Percentiles rank a stretch among this genome's conserved stretches.
phyloP scores from a whole-genome alignment of 1,284 basidiomycete genomes.

The Moesziomyces antarcticus region DNA sequence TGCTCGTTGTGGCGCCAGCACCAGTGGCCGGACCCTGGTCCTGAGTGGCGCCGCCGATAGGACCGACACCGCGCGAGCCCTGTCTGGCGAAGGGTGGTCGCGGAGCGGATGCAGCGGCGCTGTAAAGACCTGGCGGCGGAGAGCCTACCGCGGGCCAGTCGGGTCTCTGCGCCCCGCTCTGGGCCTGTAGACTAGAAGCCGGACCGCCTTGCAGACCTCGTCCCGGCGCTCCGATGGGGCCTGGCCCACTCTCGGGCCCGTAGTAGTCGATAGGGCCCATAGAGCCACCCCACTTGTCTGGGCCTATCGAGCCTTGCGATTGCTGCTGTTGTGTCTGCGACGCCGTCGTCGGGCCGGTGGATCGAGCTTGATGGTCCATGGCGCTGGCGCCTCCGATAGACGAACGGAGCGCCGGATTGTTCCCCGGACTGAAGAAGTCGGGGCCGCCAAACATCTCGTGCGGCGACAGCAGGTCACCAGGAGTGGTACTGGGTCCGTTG shows the following conservation, averaged over 20 bases:
- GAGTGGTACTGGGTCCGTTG: conserved; percentile 13
- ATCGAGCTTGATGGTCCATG: conserved; percentile 10
- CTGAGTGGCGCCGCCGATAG: conserved; percentile 5
- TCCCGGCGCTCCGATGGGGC: conserved; percentile 18
- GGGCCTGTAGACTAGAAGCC: conserved; percentile 10
- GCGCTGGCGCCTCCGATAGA: conserved; percentile 8
- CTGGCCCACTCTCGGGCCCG: conserved; percentile 36
- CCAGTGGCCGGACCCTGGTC: conserved; percentile 9
- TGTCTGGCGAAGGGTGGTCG: conserved; percentile 40
- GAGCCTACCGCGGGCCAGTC: conserved; percentile 55
- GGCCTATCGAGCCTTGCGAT: conserved; percentile 10
- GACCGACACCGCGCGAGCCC: conserved; percentile 26
- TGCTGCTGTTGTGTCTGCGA: conserved; percentile 9
- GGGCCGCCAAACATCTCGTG: conserved; percentile 44
- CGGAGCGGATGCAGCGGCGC: conserved; percentile 2
- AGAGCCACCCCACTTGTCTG: conserved; percentile 52
- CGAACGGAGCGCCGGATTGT: conserved; percentile 18
- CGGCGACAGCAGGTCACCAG: conserved; percentile 47
- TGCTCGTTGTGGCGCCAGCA: conserved; percentile 3
- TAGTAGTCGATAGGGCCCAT: conserved; percentile 60
- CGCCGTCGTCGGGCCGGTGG: conserved; percentile 8
- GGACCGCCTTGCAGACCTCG: conserved; percentile 5
- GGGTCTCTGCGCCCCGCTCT: conserved; percentile 19
- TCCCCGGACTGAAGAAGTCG: conserved; percentile 33
- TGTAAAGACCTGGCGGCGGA: conserved; percentile 43